phyloP scores from a whole-genome alignment of 768 basidiomycete genomes.

The Omphalotus guepiniiformis region DNA sequence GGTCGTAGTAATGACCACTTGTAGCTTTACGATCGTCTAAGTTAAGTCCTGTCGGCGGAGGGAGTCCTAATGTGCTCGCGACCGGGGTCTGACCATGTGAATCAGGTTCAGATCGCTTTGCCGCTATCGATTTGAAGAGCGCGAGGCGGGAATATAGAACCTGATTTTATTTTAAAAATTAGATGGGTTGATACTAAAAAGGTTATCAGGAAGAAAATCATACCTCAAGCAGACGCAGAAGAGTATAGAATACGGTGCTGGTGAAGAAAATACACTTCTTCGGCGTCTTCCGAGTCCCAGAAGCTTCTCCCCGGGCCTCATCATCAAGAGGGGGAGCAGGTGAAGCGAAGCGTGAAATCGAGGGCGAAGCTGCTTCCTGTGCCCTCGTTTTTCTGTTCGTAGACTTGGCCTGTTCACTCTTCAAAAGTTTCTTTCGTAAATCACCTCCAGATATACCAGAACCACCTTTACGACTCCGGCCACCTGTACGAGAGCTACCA shows the following conservation, averaged over 20 bases:
- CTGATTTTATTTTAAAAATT: too few species aligned
- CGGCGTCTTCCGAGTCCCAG: conserved; percentile 30
- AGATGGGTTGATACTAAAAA: conserved; percentile 7
- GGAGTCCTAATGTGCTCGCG: too few species aligned
- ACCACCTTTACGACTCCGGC: conserved; percentile 23
- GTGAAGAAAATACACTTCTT: conserved; percentile 72
- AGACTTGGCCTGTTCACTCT: conserved; percentile 79
- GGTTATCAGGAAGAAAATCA: conserved; percentile 18
- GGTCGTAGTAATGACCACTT: conserved; percentile 71
- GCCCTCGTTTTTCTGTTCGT: conserved; percentile 55
- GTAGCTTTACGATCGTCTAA: conserved; percentile 35
- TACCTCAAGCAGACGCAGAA: conserved; percentile 86
- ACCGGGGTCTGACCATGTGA: too few species aligned
- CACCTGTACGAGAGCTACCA: conserved; percentile 34
- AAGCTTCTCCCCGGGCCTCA: conserved; percentile 27
- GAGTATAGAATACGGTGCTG: conserved; percentile 84
- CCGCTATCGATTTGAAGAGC: conserved; percentile 72
- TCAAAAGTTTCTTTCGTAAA: conserved; percentile 73
- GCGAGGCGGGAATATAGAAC: conserved; percentile 76
- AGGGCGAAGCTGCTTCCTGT: conserved; percentile 47
- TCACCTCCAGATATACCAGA: conserved; percentile 44
- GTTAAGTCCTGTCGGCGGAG: conserved; percentile 22
- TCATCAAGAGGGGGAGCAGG: conserved; percentile 51
- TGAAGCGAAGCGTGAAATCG: conserved; percentile 59
- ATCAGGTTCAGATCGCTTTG: conserved; percentile 35